Percentiles rank a stretch among this genome's conserved stretches.
Conservation (phyloP, 176 grass and related monocot species). For the Musa schizocarpa region DNA sequence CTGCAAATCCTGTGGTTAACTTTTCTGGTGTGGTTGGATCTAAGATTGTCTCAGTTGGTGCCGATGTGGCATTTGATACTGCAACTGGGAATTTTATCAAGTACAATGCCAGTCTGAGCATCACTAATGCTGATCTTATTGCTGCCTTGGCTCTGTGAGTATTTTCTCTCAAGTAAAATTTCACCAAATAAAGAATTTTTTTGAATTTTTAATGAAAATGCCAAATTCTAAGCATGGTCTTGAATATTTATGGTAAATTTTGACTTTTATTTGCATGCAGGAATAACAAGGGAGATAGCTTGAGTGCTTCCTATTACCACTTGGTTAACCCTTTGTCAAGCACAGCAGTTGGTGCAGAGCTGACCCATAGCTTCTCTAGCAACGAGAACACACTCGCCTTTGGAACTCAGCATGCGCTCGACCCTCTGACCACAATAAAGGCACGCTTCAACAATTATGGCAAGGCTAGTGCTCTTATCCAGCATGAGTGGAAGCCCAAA, state of each 20-base stretch:
- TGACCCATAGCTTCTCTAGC: conserved; percentile 57
- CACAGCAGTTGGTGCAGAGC: conserved; percentile 76
- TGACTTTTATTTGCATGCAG: conserved; percentile 31
- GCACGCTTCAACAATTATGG: conserved; percentile 69
- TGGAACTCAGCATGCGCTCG: conserved; percentile 58
- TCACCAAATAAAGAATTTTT: not conserved
- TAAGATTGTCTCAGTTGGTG: conserved; percentile 56
- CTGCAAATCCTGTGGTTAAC: conserved; percentile 72
- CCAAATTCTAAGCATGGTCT: not conserved
- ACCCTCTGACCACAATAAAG: conserved; percentile 55
- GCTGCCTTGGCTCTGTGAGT: conserved; percentile 70
- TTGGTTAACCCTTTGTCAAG: conserved; percentile 28
- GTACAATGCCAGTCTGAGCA: conserved; percentile 70
- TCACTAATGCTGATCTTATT: conserved; percentile 62
- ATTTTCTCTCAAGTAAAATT: not conserved
- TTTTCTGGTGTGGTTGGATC: conserved; percentile 58
- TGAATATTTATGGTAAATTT: not conserved
- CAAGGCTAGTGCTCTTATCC: conserved; percentile 70
- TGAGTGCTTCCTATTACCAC: conserved; percentile 79
- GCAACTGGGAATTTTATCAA: conserved; percentile 73
- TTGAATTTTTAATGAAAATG: not conserved
- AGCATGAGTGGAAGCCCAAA: conserved; percentile 80
- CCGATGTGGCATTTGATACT: conserved; percentile 80
- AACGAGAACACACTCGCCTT: conserved; percentile 73
- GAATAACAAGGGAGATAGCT: conserved; percentile 79